Base-by-base conservation (phyloP, 148 eudicot genomes). In the Chenopodium berlandieri region DNA sequence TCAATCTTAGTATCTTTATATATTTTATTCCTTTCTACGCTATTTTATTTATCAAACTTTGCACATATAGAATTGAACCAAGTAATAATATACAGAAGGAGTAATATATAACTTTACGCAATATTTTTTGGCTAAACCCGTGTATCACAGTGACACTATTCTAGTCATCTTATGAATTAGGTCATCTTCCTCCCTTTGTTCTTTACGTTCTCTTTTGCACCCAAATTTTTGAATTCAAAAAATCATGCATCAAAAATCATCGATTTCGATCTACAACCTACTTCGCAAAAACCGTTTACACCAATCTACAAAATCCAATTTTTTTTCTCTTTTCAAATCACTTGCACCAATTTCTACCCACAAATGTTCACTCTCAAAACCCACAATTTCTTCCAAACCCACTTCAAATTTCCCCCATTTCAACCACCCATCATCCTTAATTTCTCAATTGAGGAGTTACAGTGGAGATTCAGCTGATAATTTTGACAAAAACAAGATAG, bases 401-500 rank as follows among this genome's bases (percentile, higher is more conserved):
- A 73, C 75, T 31, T 65, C 86, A 17, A 77, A 81, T 47, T 47
- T 63, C 27, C 32, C 64, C 31, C 74, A 30, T 85, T 85, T 85
- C 31, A 60, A 40, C 48, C 76, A 31, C 81, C 87, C 83, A 69
- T 67, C 73, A 22, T 66, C n/a, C 83, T 70, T 80, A 81, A 64
- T 62, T 66, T 20, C 75, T 13, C 25, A 79, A 75, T 14, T 20
- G 31, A 89, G 96, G 81, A 67, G 48, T 12, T 93, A 66, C 79
- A 78, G 90, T 66, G 82, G 47, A 7, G 71, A 73, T 75, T 65
- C 87, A 40, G 3, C 56, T 23, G 48, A 50, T 19, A 83, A 75
- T 30, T 67, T 85, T 11, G 96, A 95, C 47, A 87, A 88, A 48
- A 89, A 90, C 85, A 89, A 83, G 83, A 86, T 78, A 40, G 94